Evolutionary conservation across 2,329 filamentous ascomycete genomes (phyloP).

Genomic region (Sphaceloma murrayae): DNA sequence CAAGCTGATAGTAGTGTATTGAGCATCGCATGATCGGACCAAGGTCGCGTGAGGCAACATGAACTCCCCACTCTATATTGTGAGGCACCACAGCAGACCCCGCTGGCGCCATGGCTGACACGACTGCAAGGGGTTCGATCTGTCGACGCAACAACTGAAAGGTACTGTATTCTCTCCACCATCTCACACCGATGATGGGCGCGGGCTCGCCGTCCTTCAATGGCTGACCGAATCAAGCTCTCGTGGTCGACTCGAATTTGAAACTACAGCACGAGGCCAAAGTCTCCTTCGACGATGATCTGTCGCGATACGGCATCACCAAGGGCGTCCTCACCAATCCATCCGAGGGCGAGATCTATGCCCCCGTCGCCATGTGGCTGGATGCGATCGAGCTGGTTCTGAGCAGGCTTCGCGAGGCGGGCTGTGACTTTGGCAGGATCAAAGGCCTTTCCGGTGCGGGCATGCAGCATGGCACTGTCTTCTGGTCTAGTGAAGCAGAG

Average conservation of each 20-base stretch:
- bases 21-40: background rate
- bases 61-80: conserved; percentile 16
- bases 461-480: conserved; percentile 96
- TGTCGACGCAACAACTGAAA: conserved; percentile 95
- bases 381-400: conserved; percentile 86
- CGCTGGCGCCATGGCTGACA: background rate
- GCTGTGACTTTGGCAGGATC: conserved; percentile 64
- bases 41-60: conserved; percentile 8
- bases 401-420: conserved; percentile 56
- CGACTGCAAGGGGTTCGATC: conserved; percentile 61
- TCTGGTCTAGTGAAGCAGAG: conserved; percentile 70
- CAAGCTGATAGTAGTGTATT: too few relatives aligned
- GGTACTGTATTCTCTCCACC: too few relatives aligned
- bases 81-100: background rate
- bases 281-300: conserved; percentile 90
- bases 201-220: too few relatives aligned
- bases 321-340: conserved; percentile 84
- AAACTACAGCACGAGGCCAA: conserved; percentile 76
- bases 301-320: conserved; percentile 56
- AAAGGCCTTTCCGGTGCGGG: conserved; percentile 81
- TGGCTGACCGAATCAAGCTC: conserved; percentile 43
- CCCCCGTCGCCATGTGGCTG: conserved; percentile 88
- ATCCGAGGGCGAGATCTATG: conserved; percentile 77
- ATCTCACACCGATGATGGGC: too few relatives aligned
- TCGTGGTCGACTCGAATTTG: conserved; percentile 75